Conservation (phyloP, 2,329 filamentous ascomycete species). For the Clonostachys chloroleuca region DNA sequence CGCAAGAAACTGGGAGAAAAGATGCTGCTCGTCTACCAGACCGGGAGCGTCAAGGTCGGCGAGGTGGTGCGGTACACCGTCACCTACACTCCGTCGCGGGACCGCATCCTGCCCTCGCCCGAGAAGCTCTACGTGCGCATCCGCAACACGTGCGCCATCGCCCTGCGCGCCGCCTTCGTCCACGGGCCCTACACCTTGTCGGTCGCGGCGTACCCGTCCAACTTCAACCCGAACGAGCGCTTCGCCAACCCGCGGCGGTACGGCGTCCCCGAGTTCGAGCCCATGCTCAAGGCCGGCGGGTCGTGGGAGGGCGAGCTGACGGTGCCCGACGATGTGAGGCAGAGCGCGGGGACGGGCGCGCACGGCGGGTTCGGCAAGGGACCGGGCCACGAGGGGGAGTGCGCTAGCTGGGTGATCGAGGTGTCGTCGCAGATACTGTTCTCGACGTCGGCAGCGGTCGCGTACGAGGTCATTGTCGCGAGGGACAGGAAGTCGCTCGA, state of each 20-base stretch:
- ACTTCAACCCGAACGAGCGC: slow-evolving; percentile 79
- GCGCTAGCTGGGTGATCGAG: slow-evolving; percentile 84
- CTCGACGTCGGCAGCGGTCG: slow-evolving; percentile 80
- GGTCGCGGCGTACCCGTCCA: slow-evolving; percentile 77
- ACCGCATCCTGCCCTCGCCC: slow-evolving; percentile 86
- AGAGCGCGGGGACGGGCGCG: slow-evolving; percentile 48
- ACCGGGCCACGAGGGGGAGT: slow-evolving; percentile 25
- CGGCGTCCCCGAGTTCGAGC: slow-evolving; percentile 87
- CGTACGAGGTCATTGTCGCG: slow-evolving; percentile 82
- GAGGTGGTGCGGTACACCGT: slow-evolving; percentile 90
- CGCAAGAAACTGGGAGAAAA: slow-evolving; percentile 1
- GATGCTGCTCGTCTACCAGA: slow-evolving; percentile 91
- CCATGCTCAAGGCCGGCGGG: slow-evolving; percentile 91
- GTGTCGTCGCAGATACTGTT: slow-evolving; percentile 92
- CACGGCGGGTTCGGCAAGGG: slow-evolving; percentile 24
- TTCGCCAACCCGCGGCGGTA: slow-evolving; percentile 65
- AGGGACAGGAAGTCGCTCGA: slow-evolving; percentile 81
- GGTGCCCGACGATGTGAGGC: slow-evolving; percentile 74
- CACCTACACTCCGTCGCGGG: slow-evolving; percentile 84
- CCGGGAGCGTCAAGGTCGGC: slow-evolving; percentile 88
- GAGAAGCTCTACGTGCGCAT: slow-evolving; percentile 78
- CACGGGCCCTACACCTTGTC: slow-evolving; percentile 93
- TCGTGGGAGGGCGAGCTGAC: slow-evolving; percentile 76
- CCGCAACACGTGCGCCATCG: slow-evolving; percentile 87
- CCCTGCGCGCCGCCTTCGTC: slow-evolving; percentile 89